Evolutionary conservation across 768 basidiomycete genomes (phyloP).

Genomic region (Hypholoma fasciculare): DNA sequence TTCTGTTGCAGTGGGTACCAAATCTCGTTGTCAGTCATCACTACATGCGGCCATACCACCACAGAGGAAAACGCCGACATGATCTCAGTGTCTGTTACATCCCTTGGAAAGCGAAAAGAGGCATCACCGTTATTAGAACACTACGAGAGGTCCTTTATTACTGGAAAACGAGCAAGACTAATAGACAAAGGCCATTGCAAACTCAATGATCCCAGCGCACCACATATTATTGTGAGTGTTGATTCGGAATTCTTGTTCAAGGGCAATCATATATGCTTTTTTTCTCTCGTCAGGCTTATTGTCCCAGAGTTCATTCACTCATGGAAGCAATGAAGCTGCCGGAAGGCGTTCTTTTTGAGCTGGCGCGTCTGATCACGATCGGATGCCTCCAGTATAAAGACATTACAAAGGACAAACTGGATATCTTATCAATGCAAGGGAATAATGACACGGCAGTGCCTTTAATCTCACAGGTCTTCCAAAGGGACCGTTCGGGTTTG

Average conservation of each 20-base stretch:
- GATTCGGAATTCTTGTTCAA: not conserved
- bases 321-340: constrained; percentile 12
- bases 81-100: too few species aligned
- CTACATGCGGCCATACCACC: too few species aligned
- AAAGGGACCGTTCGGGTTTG: too few species aligned
- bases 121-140: too few species aligned
- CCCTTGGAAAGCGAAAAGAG: too few species aligned
- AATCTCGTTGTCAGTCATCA: too few species aligned
- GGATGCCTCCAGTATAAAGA: constrained; percentile 23
- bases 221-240: not conserved
- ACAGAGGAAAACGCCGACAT: too few species aligned
- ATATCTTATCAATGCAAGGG: constrained; percentile 7
- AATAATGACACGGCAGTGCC: constrained; percentile 12
- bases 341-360: constrained; percentile 30
- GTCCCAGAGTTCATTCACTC: not conserved
- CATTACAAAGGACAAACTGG: constrained; percentile 26
- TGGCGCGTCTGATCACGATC: constrained; percentile 40
- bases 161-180: not conserved
- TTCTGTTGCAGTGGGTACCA: too few species aligned
- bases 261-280: not conserved
- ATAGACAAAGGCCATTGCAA: not conserved
- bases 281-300: constrained; percentile 14
- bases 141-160: too few species aligned
- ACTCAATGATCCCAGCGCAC: not conserved
- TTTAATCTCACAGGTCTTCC: constrained; percentile 9